Evolutionary conservation across 2,329 filamentous ascomycete species (phyloP), one percentile per base, ranked within the genome.

Genomic region (Cytospora chrysosperma): DNA sequence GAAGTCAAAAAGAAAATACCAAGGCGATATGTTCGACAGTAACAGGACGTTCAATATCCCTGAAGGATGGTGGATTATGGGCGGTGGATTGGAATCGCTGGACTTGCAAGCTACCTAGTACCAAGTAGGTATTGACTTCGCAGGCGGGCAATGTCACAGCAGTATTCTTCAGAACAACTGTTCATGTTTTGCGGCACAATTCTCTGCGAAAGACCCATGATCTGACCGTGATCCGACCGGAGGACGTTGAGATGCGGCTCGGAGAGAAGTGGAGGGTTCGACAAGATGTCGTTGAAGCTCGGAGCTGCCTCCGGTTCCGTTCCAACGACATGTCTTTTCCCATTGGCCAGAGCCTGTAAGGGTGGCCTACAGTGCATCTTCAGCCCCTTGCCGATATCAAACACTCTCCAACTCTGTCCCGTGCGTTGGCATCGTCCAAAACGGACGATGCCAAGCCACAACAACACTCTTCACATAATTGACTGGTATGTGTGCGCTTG

Each of bases 301-400:
- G 64, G 61, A 53, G 21, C 61, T 52, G 57, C 37, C 26, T 28
- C 40, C 64, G 57, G 64, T 60, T 61, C 59, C 62, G 50, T 52
- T 62, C 65, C 61, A 67, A 69, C 68, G 67, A 67, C 65, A 66
- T 59, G 59, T 65, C 59, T 56, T 56, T 24, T 43, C 55, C 61
- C 32, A 70, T 69, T 70, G 68, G 68, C 32, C n/a, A 50, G 34
- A 37, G 10, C 27, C 37, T 61, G 59, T 53, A 61, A 51, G 59
- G 59, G 51, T 55, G 15, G 28, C 51, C 51, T 43, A 43, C 53
- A 55, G 59, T 56, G 54, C 53, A 43, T 61, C 59, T 34, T 26
- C 59, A n/a, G 59, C 68, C 67, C 68, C 65, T 47, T 67, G 68
- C 56, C 67, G 59, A 68, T 69, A 68, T 69, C 68, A 68, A 68